Evolutionary conservation across 768 basidiomycete genomes (phyloP).

Genomic region (Nidula microcarpa): DNA sequence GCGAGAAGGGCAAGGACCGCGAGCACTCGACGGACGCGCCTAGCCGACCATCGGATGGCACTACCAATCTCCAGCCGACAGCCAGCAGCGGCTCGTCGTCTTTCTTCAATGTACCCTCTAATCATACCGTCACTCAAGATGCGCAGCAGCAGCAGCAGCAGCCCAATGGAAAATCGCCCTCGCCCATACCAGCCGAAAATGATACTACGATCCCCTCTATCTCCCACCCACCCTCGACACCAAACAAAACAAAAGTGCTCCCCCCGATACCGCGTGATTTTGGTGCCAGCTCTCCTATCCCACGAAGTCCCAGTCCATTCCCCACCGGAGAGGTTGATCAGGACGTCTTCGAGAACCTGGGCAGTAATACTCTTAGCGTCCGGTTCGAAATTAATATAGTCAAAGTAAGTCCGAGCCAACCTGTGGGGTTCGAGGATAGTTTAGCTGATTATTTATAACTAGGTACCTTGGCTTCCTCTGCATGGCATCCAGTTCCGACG

Average conservation of each 20-base stretch:
- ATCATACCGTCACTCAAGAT: constrained; percentile 27
- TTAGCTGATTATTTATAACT: constrained; percentile 3
- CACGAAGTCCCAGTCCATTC: constrained; percentile 47
- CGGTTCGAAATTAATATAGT: constrained; percentile 97
- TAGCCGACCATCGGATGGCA: constrained; percentile 39
- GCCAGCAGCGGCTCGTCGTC: constrained; percentile 79
- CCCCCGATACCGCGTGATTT: constrained; percentile 82
- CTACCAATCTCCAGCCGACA: constrained; percentile 50
- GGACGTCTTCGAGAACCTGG: constrained; percentile 70
- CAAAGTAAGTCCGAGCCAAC: constrained; percentile 58
- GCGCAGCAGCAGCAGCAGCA: too few relatives aligned
- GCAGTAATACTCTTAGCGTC: constrained; percentile 78
- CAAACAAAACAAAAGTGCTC: constrained; percentile 61
- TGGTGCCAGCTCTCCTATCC: constrained; percentile 19
- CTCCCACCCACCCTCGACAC: constrained; percentile 26
- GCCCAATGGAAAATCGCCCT: too few relatives aligned
- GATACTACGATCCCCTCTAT: constrained; percentile 21
- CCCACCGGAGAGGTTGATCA: constrained; percentile 67
- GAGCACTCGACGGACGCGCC: constrained; percentile 35
- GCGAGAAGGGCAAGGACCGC: constrained; percentile 50
- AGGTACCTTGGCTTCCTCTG: constrained; percentile 92
- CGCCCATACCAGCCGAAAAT: constrained; percentile 2
- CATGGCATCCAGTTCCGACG: constrained; percentile 96
- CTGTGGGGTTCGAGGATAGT: neutral
- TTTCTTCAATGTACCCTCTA: constrained; percentile 78